Evolutionary conservation across 805 yeast species (phyloP), one percentile per base, ranked within the genome.

Genomic region (Pichia californica): DNA sequence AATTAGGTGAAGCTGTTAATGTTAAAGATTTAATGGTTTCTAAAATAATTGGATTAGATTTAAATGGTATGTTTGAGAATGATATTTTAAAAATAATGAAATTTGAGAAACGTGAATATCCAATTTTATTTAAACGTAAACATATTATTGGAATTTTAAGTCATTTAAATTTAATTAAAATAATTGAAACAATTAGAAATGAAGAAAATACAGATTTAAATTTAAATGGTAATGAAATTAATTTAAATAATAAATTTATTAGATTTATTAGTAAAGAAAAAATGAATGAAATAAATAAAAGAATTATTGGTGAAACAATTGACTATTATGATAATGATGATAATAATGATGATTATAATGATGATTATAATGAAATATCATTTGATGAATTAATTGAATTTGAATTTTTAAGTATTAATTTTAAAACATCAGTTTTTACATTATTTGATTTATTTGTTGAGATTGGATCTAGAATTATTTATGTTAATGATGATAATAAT

Each of bases 381-480:
- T 11, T 38, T 59, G 10, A 46, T 53, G 30, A 27, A n/a, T 37
- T 13, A 7, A 31, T 79, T 16, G 76, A 79, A 50, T 52, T 61
- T 4, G 77, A 87, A 11, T 91, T 93, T 4, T 57, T 88, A 14
- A 71, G 77, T 0, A 78, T 85, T 0, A 66, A 73, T 40, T 59
- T 76, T 1, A 58, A 63, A 27, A 69, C 81, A 0, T 70, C 83
- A 0, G 61, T 89, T 27, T 83, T 81, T 48, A 69, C 75, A 23
- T 73, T 82, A 1, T 63, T 81, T 46, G 82, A 83, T 29, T 63
- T 88, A 20, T 91, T 93, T 58, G 73, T 77, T 46, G 80, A 82
- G 50, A 57, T 88, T 25, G 96, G 98, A 0, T 95, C 96, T 8
- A 69, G 84, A 35, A 73, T 80, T 25, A 70, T 93, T 1, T 68